Evolutionary conservation across 228 moss, liverwort and hornwort species (phyloP), one percentile per base, ranked within the genome.

Genomic region (Sphagnum magellanicum): DNA sequence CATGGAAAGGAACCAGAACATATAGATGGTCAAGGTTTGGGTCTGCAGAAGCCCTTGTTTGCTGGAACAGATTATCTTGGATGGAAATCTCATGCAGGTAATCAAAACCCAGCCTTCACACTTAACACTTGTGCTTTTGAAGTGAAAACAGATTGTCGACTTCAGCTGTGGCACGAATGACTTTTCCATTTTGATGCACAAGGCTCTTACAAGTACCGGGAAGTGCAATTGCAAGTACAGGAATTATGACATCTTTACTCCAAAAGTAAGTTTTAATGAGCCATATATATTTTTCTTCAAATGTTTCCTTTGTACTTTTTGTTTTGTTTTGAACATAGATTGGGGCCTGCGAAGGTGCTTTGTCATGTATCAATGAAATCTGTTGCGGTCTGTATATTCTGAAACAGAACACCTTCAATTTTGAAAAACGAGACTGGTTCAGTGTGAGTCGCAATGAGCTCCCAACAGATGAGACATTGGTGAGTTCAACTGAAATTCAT

Each of bases 91-190:
- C 32, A 32, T 32, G 32, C 32, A 32, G 32, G 32, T 32, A 32
- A 32, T 32, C 32, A 32, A 32, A 32, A 32, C 32, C 32, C 32
- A 32, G 32, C 32, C 32, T 32, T 32, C 32, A 32, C 32, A 32
- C 3, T 32, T 32, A 32, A 32, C 32, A 32, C 32, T 32, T 32
- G 32, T 32, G 32, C 32, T 32, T 32, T 32, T 32, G 32, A 32
- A 32, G 32, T 32, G 32, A 32, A 32, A 66, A 16, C 69, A 95
- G 95, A 80, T 96, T 49, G 92, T 96, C 76, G 95, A 96, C 69
- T 90, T 96, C 75, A 87, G 95, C 75, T 96, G 95, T 78, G 95
- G 95, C 70, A 78, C 87, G 4, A 96, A 92, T 66, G 75, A 86
- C 48, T 96, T 92, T 74, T 91, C 92, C 65, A 66, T 73, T 46